phyloP scores from a whole-genome alignment of 768 basidiomycete species.

The Xerocomus brunneocitrinus region DNA sequence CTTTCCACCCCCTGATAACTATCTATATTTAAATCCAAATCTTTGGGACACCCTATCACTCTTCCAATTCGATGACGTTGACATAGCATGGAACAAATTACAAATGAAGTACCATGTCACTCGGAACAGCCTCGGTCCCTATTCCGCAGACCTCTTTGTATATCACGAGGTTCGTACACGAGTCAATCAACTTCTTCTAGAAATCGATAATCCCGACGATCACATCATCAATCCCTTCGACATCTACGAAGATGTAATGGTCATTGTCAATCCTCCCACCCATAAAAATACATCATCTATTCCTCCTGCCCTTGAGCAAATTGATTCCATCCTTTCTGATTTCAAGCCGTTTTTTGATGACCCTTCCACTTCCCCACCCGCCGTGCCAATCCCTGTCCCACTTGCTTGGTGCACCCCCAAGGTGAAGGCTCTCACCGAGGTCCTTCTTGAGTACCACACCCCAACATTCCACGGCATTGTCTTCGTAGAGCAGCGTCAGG shows the following conservation, averaged over 20 bases:
- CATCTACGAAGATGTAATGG: slow-evolving; percentile 23
- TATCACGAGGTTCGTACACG: slow-evolving; percentile 55
- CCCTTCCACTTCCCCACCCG: slow-evolving; percentile 22
- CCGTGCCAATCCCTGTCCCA: slow-evolving; percentile 39
- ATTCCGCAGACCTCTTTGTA: slow-evolving; percentile 69
- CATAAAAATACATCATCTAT: slow-evolving; percentile 17
- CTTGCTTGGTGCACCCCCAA: slow-evolving; percentile 75
- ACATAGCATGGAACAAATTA: slow-evolving; percentile 57
- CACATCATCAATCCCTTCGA: slow-evolving; percentile 14
- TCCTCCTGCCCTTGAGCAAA: slow-evolving; percentile 44
- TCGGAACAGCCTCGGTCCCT: slow-evolving; percentile 61
- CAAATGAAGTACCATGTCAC: slow-evolving; percentile 59
- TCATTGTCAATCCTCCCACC: slow-evolving; percentile 22
- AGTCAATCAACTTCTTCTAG: slow-evolving; percentile 38
- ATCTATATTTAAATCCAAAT: slow-evolving; percentile 52
- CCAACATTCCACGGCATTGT: slow-evolving; percentile 73
- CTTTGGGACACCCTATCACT: slow-evolving; percentile 51
- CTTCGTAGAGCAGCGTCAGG: slow-evolving; percentile 83
- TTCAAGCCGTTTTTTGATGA: slow-evolving; percentile 38
- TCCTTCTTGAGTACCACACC: slow-evolving; percentile 52
- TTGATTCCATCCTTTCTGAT: slow-evolving; percentile 46
- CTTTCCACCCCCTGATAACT: slow-evolving; percentile 45
- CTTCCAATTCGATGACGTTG: slow-evolving; percentile 33
- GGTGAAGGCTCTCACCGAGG: slow-evolving; percentile 54
- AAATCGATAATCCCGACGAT: slow-evolving; percentile 19